These are phyloP conservation scores for Microascus cirrosus DNA, from an alignment of 2,329 filamentous ascomycete species.

Conservation along the genomic window DNA sequence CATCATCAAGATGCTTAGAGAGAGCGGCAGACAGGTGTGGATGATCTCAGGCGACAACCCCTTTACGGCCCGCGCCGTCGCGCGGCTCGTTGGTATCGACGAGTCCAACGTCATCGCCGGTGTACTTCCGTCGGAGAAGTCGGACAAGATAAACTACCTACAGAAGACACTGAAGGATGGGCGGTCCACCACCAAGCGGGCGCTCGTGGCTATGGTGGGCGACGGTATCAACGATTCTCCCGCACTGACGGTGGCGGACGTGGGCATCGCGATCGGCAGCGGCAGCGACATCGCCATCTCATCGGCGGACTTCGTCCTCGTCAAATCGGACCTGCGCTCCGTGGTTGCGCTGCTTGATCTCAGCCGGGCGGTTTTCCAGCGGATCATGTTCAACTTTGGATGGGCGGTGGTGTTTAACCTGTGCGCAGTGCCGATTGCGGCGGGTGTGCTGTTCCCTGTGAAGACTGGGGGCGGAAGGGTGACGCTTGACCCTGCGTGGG, in stretches of 20 bases:
- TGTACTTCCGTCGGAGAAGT: slow-evolving; percentile 76
- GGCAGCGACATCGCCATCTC: slow-evolving; percentile 78
- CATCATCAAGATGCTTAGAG: slow-evolving; percentile 54
- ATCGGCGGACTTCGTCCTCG: slow-evolving; percentile 70
- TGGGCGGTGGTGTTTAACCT: slow-evolving; percentile 82
- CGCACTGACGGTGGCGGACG: slow-evolving; percentile 67
- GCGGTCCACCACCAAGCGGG: slow-evolving; percentile 18
- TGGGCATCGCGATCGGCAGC: slow-evolving; percentile 73
- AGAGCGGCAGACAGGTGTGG: slow-evolving; percentile 63
- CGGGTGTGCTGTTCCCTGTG: slow-evolving; percentile 61
- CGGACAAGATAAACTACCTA: slow-evolving; percentile 55
- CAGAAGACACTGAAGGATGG: slow-evolving; percentile 37
- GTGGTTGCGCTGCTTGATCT: slow-evolving; percentile 66
- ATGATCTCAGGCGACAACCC: slow-evolving; percentile 89
- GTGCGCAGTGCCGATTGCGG: slow-evolving; percentile 67
- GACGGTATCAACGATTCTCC: slow-evolving; percentile 87
- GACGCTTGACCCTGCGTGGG: slow-evolving; percentile 70
- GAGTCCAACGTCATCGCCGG: slow-evolving; percentile 69
- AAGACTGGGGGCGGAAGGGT: slow-evolving; percentile 41
- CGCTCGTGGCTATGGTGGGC: slow-evolving; percentile 69
- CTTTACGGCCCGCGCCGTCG: slow-evolving; percentile 75
- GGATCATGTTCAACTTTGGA: slow-evolving; percentile 74
- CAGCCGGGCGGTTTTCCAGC: slow-evolving; percentile 58
- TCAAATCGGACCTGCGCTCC: slow-evolving; percentile 57
- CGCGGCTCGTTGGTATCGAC: slow-evolving; percentile 62